A percentile compares a stretch with the other conserved stretches of the same genome.
Evolutionary conservation across 306 rosid genomes (phyloP).

Genomic region (Parietaria judaica): DNA sequence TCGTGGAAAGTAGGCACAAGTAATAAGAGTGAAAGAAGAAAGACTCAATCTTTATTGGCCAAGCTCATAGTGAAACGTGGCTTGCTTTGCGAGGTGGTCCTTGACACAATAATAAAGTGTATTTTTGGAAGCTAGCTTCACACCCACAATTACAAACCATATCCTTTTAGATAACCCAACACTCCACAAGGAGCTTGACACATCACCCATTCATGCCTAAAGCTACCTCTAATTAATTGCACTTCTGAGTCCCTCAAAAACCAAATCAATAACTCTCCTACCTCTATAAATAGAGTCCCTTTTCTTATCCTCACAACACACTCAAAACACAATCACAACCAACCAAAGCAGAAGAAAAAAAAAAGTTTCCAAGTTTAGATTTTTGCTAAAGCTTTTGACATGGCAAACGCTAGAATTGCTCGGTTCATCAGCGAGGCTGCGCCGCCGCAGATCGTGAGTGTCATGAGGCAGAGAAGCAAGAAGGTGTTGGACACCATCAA

Average conservation of each 20-base stretch:
- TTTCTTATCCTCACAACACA: slow-evolving; percentile 13
- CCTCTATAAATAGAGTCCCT: slow-evolving; percentile 5
- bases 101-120: slow-evolving; percentile 31
- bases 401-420: slow-evolving; percentile 73
- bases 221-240: background rate
- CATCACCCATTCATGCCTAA: slow-evolving; percentile 38
- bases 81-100: slow-evolving; percentile 1
- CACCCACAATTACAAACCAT: slow-evolving; percentile 42
- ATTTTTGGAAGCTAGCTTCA: slow-evolving; percentile 24
- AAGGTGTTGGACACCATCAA: slow-evolving; percentile 81
- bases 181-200: slow-evolving; percentile 35
- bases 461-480: slow-evolving; percentile 67
- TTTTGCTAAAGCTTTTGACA: slow-evolving; percentile 13
- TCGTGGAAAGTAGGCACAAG: no score
- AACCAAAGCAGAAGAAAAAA: slow-evolving; percentile 1
- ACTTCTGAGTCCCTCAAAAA: no score
- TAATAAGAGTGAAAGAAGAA: no score
- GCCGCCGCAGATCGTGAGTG: slow-evolving; percentile 80
- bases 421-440: slow-evolving; percentile 83
- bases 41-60: no score
- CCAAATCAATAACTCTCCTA: background rate
- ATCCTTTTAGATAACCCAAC: slow-evolving; percentile 28
- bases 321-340: background rate
- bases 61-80: slow-evolving; percentile 27
- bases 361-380: background rate